Percentiles rank a stretch among this genome's conserved stretches.
These are phyloP conservation scores for Trichoderma parareesei DNA, from an alignment of 495 filamentous ascomycete genomes.

Conservation along the genomic window DNA sequence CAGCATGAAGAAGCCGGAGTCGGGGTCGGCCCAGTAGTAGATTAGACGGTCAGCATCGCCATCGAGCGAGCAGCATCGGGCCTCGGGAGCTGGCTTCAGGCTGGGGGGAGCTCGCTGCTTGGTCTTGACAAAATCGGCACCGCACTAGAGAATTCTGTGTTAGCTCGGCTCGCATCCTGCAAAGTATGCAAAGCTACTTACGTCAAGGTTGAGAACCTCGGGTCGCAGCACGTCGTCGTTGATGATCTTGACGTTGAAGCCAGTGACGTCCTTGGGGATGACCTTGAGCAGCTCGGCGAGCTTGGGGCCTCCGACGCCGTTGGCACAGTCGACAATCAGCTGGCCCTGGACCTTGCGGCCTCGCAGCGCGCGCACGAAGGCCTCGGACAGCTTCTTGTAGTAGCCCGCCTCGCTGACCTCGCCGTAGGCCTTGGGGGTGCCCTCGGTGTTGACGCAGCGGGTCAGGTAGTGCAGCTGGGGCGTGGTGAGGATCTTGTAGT, in stretches of 20 bases:
- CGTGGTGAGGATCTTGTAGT: slow-evolving; percentile 84
- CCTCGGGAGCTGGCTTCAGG: slow-evolving; percentile 64
- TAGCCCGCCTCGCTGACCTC: slow-evolving; percentile 84
- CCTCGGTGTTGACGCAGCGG: slow-evolving; percentile 86
- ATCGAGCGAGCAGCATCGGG: slow-evolving; percentile 85
- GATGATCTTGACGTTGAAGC: slow-evolving; percentile 73
- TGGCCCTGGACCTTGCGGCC: slow-evolving; percentile 59
- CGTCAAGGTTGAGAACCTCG: slow-evolving; percentile 80
- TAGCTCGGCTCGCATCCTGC: neutral
- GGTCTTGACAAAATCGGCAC: slow-evolving; percentile 96
- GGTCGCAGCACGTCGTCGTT: slow-evolving; percentile 88
- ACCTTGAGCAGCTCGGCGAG: slow-evolving; percentile 78
- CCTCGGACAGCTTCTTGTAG: slow-evolving; percentile 78
- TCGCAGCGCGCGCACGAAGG: slow-evolving; percentile 74
- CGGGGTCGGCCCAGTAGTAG: slow-evolving; percentile 85
- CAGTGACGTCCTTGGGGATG: slow-evolving; percentile 56
- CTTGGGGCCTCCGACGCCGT: slow-evolving; percentile 93
- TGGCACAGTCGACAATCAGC: slow-evolving; percentile 89
- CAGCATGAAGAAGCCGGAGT: slow-evolving; percentile 76
- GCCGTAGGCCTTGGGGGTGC: slow-evolving; percentile 74
- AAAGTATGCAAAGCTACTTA: slow-evolving; percentile 31
- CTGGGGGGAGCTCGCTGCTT: slow-evolving; percentile 83
- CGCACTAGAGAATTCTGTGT: slow-evolving; percentile 49
- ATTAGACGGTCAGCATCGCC: slow-evolving; percentile 93
- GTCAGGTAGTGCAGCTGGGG: slow-evolving; percentile 95